A percentile compares a stretch with the other conserved stretches of the same genome.
These are phyloP conservation scores for Aspergillus awamori DNA, from an alignment of 2,329 filamentous ascomycete species.

Conservation along the genomic window DNA sequence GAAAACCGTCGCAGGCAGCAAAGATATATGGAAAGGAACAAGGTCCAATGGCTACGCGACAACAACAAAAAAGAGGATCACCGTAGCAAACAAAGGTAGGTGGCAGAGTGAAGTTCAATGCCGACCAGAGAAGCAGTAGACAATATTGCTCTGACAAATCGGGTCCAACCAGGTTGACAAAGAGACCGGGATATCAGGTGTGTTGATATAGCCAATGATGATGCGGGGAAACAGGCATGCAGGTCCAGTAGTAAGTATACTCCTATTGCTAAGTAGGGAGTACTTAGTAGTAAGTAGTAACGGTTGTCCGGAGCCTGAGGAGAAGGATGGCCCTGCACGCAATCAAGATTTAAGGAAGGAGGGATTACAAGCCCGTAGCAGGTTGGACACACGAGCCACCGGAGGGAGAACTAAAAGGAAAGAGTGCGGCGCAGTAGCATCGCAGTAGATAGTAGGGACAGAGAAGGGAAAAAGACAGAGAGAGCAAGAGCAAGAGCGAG, in stretches of 20 bases:
- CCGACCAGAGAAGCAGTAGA: conserved; percentile 8
- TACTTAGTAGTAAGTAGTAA: not conserved
- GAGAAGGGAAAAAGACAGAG: conserved; percentile 3
- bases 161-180: conserved; percentile 10
- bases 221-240: not conserved
- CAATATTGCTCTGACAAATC: conserved; percentile 2
- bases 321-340: conserved; percentile 6
- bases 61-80: not conserved
- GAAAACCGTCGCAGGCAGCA: not conserved
- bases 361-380: not conserved
- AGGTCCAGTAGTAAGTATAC: not conserved
- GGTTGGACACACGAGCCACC: conserved; percentile 1
- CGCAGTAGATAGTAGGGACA: not conserved
- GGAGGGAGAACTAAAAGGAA: not conserved
- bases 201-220: conserved; percentile 12
- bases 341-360: not conserved
- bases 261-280: no score
- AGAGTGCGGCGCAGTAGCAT: not conserved
- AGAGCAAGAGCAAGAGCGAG: not conserved
- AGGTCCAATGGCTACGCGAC: conserved; percentile 13
- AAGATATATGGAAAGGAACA: not conserved
- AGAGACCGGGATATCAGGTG: conserved; percentile 10
- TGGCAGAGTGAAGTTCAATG: conserved; percentile 9
- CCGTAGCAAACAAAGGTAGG: conserved; percentile 16
- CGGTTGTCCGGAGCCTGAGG: not conserved